These are phyloP conservation scores for Stemphylium lycopersici DNA, from an alignment of 2,329 filamentous ascomycete species.

Conservation along the genomic window DNA sequence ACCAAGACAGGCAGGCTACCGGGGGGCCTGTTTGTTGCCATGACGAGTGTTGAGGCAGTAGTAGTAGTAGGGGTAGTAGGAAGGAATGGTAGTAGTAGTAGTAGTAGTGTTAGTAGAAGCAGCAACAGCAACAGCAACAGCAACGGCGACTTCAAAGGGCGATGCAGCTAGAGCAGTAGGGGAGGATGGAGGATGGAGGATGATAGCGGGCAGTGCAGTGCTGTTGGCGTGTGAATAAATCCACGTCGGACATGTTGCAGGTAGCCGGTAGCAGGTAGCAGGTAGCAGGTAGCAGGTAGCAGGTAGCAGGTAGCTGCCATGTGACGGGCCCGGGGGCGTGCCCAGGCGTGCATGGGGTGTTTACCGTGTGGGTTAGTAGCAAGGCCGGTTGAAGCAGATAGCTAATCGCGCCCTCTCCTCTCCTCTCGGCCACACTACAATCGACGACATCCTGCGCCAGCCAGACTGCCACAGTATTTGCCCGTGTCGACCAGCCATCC, in stretches of 20 bases:
- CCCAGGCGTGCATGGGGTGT: conserved; percentile 3
- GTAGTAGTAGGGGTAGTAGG: too few species aligned
- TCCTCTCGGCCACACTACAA: conserved; percentile 8
- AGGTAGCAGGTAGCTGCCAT: conserved; percentile 6
- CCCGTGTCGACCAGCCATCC: not conserved
- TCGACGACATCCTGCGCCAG: conserved; percentile 3
- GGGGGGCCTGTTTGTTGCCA: not conserved
- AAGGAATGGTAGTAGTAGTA: too few species aligned
- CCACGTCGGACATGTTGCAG: not conserved
- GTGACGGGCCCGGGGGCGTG: conserved; percentile 10
- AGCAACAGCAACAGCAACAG: too few species aligned
- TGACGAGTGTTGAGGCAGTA: too few species aligned
- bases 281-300: not conserved
- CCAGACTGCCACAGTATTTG: not conserved
- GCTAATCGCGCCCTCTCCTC: conserved; percentile 16
- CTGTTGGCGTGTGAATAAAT: not conserved
- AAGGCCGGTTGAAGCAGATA: conserved; percentile 13
- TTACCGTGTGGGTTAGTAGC: conserved; percentile 12
- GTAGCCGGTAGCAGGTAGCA: too few species aligned
- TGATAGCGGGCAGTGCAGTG: not conserved
- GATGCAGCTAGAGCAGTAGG: not conserved
- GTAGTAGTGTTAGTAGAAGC: too few species aligned
- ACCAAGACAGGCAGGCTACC: not conserved
- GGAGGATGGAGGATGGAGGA: too few species aligned
- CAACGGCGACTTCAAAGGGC: too few species aligned